These are phyloP conservation scores for Zymoseptoria tritici DNA, from an alignment of 2,329 filamentous ascomycete species.

Conservation along the genomic window DNA sequence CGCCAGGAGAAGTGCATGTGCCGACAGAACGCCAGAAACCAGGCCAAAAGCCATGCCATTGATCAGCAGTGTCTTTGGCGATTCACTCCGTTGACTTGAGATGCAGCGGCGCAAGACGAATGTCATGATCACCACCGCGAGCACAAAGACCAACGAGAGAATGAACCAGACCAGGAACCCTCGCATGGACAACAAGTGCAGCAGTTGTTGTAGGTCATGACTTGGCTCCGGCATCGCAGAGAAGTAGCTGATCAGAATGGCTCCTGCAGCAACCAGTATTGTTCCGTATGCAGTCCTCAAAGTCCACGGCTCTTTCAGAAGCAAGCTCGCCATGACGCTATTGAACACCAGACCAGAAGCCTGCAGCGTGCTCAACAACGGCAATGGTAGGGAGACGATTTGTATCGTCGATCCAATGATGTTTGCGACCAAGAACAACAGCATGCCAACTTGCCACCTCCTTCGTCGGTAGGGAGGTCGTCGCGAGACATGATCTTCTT, in stretches of 20 bases:
- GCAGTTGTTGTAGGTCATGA: constrained; percentile 75
- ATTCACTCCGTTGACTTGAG: constrained; percentile 25
- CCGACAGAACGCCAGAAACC: constrained; percentile 83
- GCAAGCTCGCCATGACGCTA: constrained; percentile 89
- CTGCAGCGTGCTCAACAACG: constrained; percentile 89
- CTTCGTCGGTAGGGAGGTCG: constrained; percentile 82
- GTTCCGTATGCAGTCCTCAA: constrained; percentile 88
- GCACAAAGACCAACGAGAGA: constrained; percentile 64
- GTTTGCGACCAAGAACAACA: constrained; percentile 93
- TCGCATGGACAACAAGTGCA: constrained; percentile 63
- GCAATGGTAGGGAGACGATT: constrained; percentile 89
- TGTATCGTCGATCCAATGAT: constrained; percentile 92
- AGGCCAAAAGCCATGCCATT: constrained; percentile 82
- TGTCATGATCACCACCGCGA: constrained; percentile 58
- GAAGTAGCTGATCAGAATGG: constrained; percentile 87
- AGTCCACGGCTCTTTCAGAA: constrained; percentile 90
- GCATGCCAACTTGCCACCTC: constrained; percentile 93
- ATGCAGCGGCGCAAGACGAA: constrained; percentile 36
- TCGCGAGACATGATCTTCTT: constrained; percentile 66
- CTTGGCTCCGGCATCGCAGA: constrained; percentile 90
- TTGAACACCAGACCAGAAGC: constrained; percentile 97
- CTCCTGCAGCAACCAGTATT: constrained; percentile 75
- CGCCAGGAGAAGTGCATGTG: constrained; percentile 84
- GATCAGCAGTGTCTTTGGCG: constrained; percentile 49
- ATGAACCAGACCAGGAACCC: constrained; percentile 87